Evolutionary conservation across 805 yeast genomes (phyloP).

Genomic region (Wickerhamiella dianesei): DNA sequence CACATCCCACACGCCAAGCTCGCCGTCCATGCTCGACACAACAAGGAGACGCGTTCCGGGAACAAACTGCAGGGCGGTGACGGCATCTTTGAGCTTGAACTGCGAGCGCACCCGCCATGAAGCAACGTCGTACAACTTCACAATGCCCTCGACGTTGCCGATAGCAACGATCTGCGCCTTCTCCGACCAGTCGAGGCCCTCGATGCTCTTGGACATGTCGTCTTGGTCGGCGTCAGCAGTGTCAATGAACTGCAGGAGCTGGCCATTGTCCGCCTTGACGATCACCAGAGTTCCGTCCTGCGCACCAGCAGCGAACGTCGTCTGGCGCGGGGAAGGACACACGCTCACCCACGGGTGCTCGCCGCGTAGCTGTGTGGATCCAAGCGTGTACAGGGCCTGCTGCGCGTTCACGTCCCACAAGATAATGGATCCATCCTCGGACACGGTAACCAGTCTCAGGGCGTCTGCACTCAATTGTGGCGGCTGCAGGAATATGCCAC

Average conservation of each 20-base stretch:
- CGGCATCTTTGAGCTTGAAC: conserved; percentile 61
- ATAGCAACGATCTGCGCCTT: conserved; percentile 55
- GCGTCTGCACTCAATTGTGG: conserved; percentile 34
- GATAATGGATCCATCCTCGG: conserved; percentile 77
- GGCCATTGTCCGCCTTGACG: conserved; percentile 63
- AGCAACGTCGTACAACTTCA: conserved; percentile 67
- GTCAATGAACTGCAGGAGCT: conserved; percentile 49
- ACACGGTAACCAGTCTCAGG: conserved; percentile 54
- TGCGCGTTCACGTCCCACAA: conserved; percentile 83
- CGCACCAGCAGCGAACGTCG: conserved; percentile 64
- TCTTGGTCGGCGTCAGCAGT: conserved; percentile 29
- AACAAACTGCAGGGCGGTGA: conserved; percentile 65
- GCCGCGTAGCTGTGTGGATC: conserved; percentile 48
- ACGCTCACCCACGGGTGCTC: conserved; percentile 83
- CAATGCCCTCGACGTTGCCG: conserved; percentile 80
- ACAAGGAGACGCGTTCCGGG: conserved; percentile 34
- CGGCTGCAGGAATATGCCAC: conserved; percentile 55
- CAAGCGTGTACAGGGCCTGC: conserved; percentile 40
- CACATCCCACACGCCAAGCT: conserved; percentile 74
- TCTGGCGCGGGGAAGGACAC: conserved; percentile 35
- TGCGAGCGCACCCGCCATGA: conserved; percentile 77
- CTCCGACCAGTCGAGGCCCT: conserved; percentile 72
- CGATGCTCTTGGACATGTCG: conserved; percentile 49
- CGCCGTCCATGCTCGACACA: conserved; percentile 75
- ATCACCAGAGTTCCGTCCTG: conserved; percentile 77